A percentile compares a stretch with the other conserved stretches of the same genome.
Conservation (phyloP, 2,329 filamentous ascomycete genomes). For the Gyromitra esculenta region DNA sequence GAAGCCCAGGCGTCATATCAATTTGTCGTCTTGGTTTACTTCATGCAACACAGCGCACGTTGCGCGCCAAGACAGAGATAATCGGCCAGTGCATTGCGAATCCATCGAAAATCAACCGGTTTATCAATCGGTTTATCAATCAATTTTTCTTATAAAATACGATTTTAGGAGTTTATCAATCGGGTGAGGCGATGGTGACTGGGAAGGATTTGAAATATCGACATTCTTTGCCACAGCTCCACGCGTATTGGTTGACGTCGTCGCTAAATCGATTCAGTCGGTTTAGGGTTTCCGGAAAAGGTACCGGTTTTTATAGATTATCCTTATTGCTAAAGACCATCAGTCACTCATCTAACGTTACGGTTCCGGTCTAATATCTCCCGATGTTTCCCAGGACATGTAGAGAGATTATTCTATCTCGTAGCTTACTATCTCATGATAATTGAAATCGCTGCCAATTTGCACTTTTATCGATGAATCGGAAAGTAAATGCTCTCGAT, state of each 20-base stretch:
- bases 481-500: slow-evolving; percentile 4
- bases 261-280: neutral
- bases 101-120: slow-evolving; percentile 6
- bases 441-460: neutral
- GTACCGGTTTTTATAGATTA: slow-evolving; percentile 15
- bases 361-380: slow-evolving; percentile 3
- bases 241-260: slow-evolving; percentile 6
- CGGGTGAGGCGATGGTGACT: neutral
- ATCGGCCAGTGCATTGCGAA: slow-evolving; percentile 11
- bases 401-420: neutral
- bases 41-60: slow-evolving; percentile 5
- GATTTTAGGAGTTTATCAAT: neutral
- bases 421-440: neutral
- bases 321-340: neutral
- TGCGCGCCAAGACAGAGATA: neutral
- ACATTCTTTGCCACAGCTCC: slow-evolving; percentile 23
- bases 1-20: neutral
- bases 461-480: slow-evolving; percentile 11
- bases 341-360: neutral
- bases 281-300: slow-evolving; percentile 12
- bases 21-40: slow-evolving; percentile 3
- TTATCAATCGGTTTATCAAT: slow-evolving; percentile 18
- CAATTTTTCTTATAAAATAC: neutral
- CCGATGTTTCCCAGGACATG: neutral
- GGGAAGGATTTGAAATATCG: slow-evolving; percentile 8